Conservation (phyloP, 2,329 filamentous ascomycete species). For the Chaetomiaceae sp. region DNA sequence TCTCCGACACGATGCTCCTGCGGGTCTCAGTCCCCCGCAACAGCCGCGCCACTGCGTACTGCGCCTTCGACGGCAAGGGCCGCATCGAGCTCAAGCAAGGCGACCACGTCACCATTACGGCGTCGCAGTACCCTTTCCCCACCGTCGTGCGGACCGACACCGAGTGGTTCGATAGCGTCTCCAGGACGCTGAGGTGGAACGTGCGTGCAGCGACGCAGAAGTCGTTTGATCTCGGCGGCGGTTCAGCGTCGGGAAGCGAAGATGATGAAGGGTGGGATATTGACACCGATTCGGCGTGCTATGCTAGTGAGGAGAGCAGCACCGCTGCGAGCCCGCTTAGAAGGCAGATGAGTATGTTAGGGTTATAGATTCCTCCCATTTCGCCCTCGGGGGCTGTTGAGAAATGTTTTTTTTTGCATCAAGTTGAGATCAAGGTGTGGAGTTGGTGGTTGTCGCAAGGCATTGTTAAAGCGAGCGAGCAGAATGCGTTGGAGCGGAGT, state of each 20-base stretch:
- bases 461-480: neutral
- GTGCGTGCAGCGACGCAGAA: slow-evolving; percentile 89
- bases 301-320: slow-evolving; percentile 69
- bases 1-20: slow-evolving; percentile 89
- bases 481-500: neutral
- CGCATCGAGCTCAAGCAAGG: slow-evolving; percentile 89
- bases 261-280: slow-evolving; percentile 77
- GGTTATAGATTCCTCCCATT: slow-evolving; percentile 26
- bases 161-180: slow-evolving; percentile 97
- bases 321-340: slow-evolving; percentile 63
- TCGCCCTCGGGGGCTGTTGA: neutral
- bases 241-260: slow-evolving; percentile 43
- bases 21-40: slow-evolving; percentile 80
- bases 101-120: slow-evolving; percentile 93
- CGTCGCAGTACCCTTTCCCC: slow-evolving; percentile 94
- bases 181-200: slow-evolving; percentile 91
- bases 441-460: neutral
- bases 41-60: slow-evolving; percentile 90
- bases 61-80: slow-evolving; percentile 95
- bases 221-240: slow-evolving; percentile 62
- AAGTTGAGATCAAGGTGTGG: neutral
- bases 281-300: slow-evolving; percentile 75
- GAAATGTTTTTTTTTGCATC: neutral
- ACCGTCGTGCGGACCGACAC: slow-evolving; percentile 85
- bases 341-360: slow-evolving; percentile 69